phyloP scores from a whole-genome alignment of 768 basidiomycete genomes.

The Sarcomyxa edulis region DNA sequence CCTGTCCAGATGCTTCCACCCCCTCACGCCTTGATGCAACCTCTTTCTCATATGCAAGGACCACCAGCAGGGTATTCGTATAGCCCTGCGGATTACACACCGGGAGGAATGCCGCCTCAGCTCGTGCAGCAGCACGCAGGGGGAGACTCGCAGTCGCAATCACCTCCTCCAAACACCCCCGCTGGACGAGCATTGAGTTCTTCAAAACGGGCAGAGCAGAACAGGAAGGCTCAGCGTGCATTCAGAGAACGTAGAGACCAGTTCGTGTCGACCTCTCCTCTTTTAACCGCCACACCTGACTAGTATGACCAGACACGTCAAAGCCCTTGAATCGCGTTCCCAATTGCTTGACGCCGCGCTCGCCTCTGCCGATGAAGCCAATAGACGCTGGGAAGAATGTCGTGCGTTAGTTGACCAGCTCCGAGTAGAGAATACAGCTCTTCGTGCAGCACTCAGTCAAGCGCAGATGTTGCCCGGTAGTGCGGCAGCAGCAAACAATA shows the following conservation, averaged over 20 bases:
- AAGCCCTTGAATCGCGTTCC: constrained; percentile 80
- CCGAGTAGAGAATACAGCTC: constrained; percentile 75
- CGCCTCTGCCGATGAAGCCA: constrained; percentile 83
- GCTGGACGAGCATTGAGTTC: constrained; percentile 60
- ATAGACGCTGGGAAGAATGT: constrained; percentile 87
- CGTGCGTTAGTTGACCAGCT: constrained; percentile 86
- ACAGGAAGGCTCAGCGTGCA: constrained; percentile 89
- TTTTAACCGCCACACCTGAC: constrained; percentile 9
- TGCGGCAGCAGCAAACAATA: constrained; percentile 9
- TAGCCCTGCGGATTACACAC: constrained; percentile 46
- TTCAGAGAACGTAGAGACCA: constrained; percentile 88
- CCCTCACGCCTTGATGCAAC: constrained; percentile 48
- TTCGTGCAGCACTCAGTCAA: constrained; percentile 64
- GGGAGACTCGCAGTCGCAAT: constrained; percentile 21
- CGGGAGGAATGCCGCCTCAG: constrained; percentile 42
- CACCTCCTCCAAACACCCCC: constrained; percentile 19
- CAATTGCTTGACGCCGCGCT: constrained; percentile 83
- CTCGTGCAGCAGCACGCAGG: constrained; percentile 14
- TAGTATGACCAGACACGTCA: constrained; percentile 60
- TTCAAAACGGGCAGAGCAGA: constrained; percentile 90
- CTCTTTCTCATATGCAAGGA: constrained; percentile 28
- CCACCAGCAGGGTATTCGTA: constrained; percentile 47
- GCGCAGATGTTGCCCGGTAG: constrained; percentile 32
- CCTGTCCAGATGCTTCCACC: constrained; percentile 50
- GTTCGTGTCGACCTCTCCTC: constrained; percentile 38